Evolutionary conservation across 768 basidiomycete genomes (phyloP).

Genomic region (Russula sp.): DNA sequence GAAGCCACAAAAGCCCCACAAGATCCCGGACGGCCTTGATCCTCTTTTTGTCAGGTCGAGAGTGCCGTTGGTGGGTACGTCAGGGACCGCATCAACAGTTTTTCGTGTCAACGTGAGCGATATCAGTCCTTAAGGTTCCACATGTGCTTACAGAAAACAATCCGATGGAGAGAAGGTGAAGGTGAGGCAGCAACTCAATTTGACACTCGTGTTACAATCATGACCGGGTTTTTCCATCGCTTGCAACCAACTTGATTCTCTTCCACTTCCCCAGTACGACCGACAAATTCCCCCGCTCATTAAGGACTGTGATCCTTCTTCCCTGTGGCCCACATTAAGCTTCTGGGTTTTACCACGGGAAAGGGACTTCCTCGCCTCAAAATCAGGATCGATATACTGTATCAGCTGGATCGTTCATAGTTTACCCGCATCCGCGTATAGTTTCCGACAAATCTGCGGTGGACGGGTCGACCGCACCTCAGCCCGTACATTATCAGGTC

Average conservation of each 20-base stretch:
- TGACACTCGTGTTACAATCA: not conserved
- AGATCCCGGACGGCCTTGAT: not conserved
- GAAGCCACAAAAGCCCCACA: not conserved
- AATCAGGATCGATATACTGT: not conserved
- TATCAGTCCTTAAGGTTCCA: not conserved
- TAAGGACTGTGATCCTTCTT: not conserved
- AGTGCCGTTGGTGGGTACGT: not conserved
- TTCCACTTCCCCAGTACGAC: not conserved
- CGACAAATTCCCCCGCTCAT: not conserved
- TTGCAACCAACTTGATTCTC: not conserved
- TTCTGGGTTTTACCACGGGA: not conserved
- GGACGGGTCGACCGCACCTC: conserved; percentile 19
- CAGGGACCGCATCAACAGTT: not conserved
- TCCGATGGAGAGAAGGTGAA: conserved; percentile 5
- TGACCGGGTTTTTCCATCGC: not conserved
- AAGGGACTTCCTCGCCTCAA: conserved; percentile 2
- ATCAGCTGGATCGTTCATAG: not conserved
- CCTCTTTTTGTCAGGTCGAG: not conserved
- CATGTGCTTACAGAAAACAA: not conserved
- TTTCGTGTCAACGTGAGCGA: not conserved
- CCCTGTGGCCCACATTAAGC: conserved; percentile 15
- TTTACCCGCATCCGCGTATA: not conserved
- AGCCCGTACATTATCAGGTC: not conserved
- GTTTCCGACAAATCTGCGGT: not conserved
- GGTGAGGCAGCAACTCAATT: not conserved